Evolutionary conservation across 2,329 filamentous ascomycete species (phyloP).

Genomic region (Ophiocordyceps camponoti-leonardi): DNA sequence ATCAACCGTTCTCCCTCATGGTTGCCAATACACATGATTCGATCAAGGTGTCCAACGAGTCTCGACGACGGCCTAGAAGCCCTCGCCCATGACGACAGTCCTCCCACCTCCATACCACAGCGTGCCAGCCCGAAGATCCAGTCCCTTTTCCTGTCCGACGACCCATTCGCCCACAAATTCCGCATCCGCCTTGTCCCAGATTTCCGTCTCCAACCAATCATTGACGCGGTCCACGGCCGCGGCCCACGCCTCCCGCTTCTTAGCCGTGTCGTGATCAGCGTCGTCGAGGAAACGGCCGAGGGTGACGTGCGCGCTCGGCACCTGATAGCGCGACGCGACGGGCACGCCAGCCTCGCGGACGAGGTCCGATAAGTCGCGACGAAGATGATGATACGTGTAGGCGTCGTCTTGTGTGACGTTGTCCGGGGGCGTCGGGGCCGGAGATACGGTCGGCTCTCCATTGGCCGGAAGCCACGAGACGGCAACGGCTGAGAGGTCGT

Average conservation of each 20-base stretch:
- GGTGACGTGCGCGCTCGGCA: constrained; percentile 80
- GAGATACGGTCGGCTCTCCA: constrained; percentile 31
- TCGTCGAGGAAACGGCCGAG: constrained; percentile 63
- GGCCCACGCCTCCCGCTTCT: constrained; percentile 48
- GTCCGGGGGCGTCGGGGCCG: constrained; percentile 20
- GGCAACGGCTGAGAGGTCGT: constrained; percentile 71
- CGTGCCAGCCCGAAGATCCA: constrained; percentile 57
- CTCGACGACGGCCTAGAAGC: constrained; percentile 26
- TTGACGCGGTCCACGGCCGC: constrained; percentile 62
- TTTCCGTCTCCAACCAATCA: constrained; percentile 49
- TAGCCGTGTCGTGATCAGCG: constrained; percentile 41
- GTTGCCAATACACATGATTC: too few relatives aligned
- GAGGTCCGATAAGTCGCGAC: constrained; percentile 55
- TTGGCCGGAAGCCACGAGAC: constrained; percentile 73
- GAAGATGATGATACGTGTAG: constrained; percentile 84
- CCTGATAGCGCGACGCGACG: constrained; percentile 66
- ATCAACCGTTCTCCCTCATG: constrained; percentile 13
- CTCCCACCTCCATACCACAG: constrained; percentile 82
- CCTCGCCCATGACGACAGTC: constrained; percentile 45
- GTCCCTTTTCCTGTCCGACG: constrained; percentile 68
- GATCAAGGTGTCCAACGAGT: too few relatives aligned
- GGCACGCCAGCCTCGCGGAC: constrained; percentile 45
- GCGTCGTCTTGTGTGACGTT: constrained; percentile 31
- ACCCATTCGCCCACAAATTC: constrained; percentile 82
- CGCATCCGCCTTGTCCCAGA: constrained; percentile 46